Evolutionary conservation across 768 basidiomycete genomes (phyloP).

Genomic region (Lenzites betulinus): DNA sequence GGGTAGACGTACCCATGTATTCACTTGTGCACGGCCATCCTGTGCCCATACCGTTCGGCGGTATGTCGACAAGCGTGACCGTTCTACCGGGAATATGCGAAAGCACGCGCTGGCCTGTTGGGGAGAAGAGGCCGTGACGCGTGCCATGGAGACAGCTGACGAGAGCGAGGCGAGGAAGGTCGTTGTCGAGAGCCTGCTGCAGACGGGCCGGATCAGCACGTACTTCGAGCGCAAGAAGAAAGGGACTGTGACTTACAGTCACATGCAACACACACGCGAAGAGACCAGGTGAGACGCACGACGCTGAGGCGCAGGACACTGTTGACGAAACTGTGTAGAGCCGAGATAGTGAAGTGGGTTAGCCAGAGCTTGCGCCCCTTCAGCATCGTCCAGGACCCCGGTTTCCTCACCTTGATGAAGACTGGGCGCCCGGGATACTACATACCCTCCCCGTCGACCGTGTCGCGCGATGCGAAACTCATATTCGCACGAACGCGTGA

Average conservation of each 20-base stretch:
- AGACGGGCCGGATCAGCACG: constrained; percentile 25
- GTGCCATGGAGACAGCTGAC: constrained; percentile 18
- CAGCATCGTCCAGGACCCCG: constrained; percentile 38
- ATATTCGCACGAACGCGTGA: constrained; percentile 27
- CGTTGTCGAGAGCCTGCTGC: background rate
- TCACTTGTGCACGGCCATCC: constrained; percentile 27
- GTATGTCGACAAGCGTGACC: constrained; percentile 31
- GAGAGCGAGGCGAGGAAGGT: background rate
- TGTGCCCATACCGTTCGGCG: constrained; percentile 23
- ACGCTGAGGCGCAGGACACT: background rate
- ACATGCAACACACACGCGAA: constrained; percentile 28
- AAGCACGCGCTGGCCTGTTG: constrained; percentile 37
- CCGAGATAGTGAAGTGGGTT: constrained; percentile 40
- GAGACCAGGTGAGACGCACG: constrained; percentile 19
- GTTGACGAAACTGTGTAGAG: constrained; percentile 18
- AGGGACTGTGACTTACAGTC: constrained; percentile 36
- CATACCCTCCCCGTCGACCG: constrained; percentile 33
- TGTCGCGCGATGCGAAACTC: constrained; percentile 33
- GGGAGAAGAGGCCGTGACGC: constrained; percentile 28
- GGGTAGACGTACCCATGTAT: constrained; percentile 25
- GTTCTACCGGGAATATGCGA: constrained; percentile 30
- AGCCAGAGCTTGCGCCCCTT: constrained; percentile 36
- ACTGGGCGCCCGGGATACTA: constrained; percentile 35
- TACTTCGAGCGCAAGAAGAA: constrained; percentile 31
- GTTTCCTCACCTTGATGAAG: constrained; percentile 33